Evolutionary conservation across 306 rosid species (phyloP).

Genomic region (Erythrophleum fordii): DNA sequence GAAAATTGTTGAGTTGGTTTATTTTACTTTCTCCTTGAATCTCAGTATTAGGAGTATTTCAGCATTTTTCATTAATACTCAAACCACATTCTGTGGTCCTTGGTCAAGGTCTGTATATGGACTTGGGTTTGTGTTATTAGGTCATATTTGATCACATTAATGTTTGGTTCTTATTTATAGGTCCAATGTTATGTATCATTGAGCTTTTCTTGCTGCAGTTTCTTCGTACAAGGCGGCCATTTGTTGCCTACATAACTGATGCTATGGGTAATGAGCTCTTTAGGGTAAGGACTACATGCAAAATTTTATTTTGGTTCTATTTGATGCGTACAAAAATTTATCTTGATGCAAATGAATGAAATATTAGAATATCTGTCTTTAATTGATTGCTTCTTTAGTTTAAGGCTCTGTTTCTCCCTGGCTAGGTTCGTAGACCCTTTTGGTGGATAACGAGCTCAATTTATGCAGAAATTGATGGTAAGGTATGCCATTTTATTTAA

Average conservation of each 20-base stretch:
- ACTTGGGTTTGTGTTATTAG: not conserved
- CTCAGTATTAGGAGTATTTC: not conserved
- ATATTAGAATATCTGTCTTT: slow-evolving; percentile 10
- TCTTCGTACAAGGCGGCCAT: slow-evolving; percentile 87
- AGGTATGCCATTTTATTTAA: slow-evolving; percentile 61
- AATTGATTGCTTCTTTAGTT: slow-evolving; percentile 31
- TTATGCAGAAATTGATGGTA: slow-evolving; percentile 88
- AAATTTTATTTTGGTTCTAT: slow-evolving; percentile 5
- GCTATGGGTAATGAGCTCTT: slow-evolving; percentile 81
- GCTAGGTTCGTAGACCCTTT: slow-evolving; percentile 93
- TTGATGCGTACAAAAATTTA: slow-evolving; percentile 13
- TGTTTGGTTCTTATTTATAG: not conserved
- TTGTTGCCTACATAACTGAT: slow-evolving; percentile 87
- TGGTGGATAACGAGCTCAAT: slow-evolving; percentile 99
- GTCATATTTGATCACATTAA: not conserved
- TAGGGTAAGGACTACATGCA: slow-evolving; percentile 62
- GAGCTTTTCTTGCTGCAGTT: slow-evolving; percentile 58
- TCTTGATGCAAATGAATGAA: not conserved
- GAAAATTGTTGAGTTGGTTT: not conserved
- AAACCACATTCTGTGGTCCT: not conserved
- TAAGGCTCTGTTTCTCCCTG: slow-evolving; percentile 36
- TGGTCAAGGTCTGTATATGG: not conserved
- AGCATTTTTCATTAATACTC: not conserved
- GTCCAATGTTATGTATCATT: not conserved
- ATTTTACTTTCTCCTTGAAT: not conserved